phyloP scores from a whole-genome alignment of 768 basidiomycete species.

The Mycena capillaripes region DNA sequence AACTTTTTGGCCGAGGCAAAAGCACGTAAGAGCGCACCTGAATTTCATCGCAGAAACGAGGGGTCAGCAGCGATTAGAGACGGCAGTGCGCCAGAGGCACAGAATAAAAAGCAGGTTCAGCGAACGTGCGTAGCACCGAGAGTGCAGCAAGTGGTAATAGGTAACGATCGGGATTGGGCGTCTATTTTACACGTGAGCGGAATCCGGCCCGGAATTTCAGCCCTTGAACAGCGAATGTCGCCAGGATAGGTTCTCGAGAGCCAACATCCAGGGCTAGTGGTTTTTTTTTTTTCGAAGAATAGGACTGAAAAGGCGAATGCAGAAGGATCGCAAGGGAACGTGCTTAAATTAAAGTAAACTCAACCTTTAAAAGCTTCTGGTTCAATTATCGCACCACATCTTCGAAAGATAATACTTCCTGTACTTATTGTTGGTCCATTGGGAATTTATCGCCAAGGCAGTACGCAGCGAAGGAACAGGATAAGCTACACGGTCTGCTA shows the following conservation, averaged over 20 bases:
- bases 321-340: not conserved
- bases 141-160: not conserved
- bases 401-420: no score
- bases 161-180: not conserved
- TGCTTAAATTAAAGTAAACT: not conserved
- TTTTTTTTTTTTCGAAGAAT: not conserved
- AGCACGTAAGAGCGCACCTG: conserved; percentile 61
- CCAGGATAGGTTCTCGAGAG: not conserved
- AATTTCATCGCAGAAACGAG: conserved; percentile 65
- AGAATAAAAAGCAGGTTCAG: not conserved
- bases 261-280: not conserved
- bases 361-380: not conserved
- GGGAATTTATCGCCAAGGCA: no score
- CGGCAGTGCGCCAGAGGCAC: not conserved
- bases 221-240: not conserved
- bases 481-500: no score
- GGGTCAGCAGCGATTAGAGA: not conserved
- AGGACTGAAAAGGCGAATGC: not conserved
- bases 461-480: no score
- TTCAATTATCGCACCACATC: no score
- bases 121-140: conserved; percentile 9
- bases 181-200: not conserved
- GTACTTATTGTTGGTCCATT: no score
- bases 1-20: not conserved
- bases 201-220: not conserved